Evolutionary conservation across 2,329 filamentous ascomycete species (phyloP), one percentile per base, ranked within the genome.

Genomic region (Fusarium fracticaudum): DNA sequence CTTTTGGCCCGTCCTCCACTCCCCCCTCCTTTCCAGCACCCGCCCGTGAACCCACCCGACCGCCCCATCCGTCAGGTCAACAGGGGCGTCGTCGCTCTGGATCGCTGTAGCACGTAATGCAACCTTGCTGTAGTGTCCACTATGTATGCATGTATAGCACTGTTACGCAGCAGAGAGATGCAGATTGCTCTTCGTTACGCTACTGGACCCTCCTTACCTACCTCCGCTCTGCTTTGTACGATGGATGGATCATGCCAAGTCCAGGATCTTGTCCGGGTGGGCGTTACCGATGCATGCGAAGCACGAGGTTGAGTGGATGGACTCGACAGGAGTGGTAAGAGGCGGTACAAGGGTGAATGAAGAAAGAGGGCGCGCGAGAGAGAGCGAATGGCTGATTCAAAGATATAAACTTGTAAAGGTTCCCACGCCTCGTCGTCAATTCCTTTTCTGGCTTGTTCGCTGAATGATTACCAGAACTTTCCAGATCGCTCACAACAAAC

Each of bases 351-450:
- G 70, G 53, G 50, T 71, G 53, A 60, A 7, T 15, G 14, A 44
- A 44, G n/a, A 17, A 17, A n/a, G 22, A 44, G n/a, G 11, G 41
- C 11, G 43, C 26, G 43, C 13, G 24, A 26, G n/a, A 50, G 63
- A 61, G 53, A 60, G 60, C 35, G 51, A 73, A 73, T 73, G 70
- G 67, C 59, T 68, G 54, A 53, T 47, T 48, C 35, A 53, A 40
- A 51, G 37, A 51, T 73, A 73, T 74, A 74, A 74, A 71, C 71
- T 63, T 71, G 66, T 33, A 73, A 71, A 61, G 54, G 60, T 73
- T 74, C 71, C 66, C 60, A 62, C 38, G 53, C 57, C 44, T 65
- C 31, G 20, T 8, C 50, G 51, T 29, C 24, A n/a, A n/a, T 31
- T 58, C 41, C 15, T 26, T 26, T 37, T 29, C 15, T 20, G 24